phyloP scores from a whole-genome alignment of 1,284 basidiomycete species.

The Thecaphora thlaspeos region DNA sequence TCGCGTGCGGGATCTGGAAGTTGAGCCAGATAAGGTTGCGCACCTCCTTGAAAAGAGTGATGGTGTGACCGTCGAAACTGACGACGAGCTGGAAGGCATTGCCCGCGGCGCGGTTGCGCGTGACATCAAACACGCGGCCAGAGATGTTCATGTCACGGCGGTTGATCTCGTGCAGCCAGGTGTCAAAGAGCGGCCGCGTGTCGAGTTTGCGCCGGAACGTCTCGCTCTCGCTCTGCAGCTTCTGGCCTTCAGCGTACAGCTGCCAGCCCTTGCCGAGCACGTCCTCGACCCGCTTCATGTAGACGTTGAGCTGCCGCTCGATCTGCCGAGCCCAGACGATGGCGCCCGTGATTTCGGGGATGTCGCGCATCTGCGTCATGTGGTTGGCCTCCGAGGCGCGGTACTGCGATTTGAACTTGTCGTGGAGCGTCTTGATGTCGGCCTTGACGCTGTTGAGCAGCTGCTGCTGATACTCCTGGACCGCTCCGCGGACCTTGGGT shows the following conservation, averaged over 20 bases:
- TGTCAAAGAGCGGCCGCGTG: constrained; percentile 87
- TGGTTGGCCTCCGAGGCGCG: constrained; percentile 92
- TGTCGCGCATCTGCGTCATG: constrained; percentile 96
- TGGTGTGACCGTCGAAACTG: constrained; percentile 96
- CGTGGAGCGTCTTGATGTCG: constrained; percentile 90
- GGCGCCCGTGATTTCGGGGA: constrained; percentile 93
- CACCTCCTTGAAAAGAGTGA: constrained; percentile 97
- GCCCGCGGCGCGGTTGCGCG: constrained; percentile 66
- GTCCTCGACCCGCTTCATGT: constrained; percentile 99
- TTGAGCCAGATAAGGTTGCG: constrained; percentile 92
- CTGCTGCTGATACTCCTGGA: constrained; percentile 96
- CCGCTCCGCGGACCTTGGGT: constrained; percentile 82
- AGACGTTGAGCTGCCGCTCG: constrained; percentile 88
- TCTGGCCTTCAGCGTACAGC: constrained; percentile 96
- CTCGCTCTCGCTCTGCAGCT: constrained; percentile 83
- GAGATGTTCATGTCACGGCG: constrained; percentile 81
- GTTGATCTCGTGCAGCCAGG: constrained; percentile 94
- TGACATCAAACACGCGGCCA: constrained; percentile 94
- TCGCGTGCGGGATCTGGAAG: constrained; percentile 90
- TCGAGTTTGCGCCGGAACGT: constrained; percentile 96
- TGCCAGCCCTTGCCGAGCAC: constrained; percentile 98
- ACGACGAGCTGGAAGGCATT: constrained; percentile 76
- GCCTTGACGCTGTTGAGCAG: constrained; percentile 72
- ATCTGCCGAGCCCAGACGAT: constrained; percentile 99
- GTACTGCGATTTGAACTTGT: constrained; percentile 81